These are phyloP conservation scores for carrot (Daucus carota) DNA, from an alignment of 129 eudicot genomes.

Conservation along the genomic window DH1_v3.0 NC_030389.2:37607501-37608000, in stretches of 20 bases:
- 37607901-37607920: slow-evolving; percentile 47
- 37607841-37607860: slow-evolving; percentile 64
- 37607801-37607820: slow-evolving; percentile 53
- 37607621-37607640: slow-evolving; percentile 59
- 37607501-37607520: slow-evolving; percentile 10
- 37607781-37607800: slow-evolving; percentile 28
- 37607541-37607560: not conserved
- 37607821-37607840: slow-evolving; percentile 57
- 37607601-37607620: not conserved
- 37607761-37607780: not conserved
- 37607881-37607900: slow-evolving; percentile 60
- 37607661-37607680: slow-evolving; percentile 56
- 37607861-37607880: slow-evolving; percentile 64
- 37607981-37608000: too few relatives aligned
- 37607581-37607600: not conserved
- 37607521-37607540: not conserved
- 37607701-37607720: slow-evolving; percentile 24
- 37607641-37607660: slow-evolving; percentile 60
- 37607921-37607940: not conserved
- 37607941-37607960: not conserved
- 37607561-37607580: not conserved
- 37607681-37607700: slow-evolving; percentile 65
- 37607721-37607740: too few relatives aligned
- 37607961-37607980: too few relatives aligned
- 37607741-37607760: not conserved